A percentile compares a stretch with the other conserved stretches of the same genome.
Conservation (phyloP, 345 rosid species). For the Mangifera indica region DNA sequence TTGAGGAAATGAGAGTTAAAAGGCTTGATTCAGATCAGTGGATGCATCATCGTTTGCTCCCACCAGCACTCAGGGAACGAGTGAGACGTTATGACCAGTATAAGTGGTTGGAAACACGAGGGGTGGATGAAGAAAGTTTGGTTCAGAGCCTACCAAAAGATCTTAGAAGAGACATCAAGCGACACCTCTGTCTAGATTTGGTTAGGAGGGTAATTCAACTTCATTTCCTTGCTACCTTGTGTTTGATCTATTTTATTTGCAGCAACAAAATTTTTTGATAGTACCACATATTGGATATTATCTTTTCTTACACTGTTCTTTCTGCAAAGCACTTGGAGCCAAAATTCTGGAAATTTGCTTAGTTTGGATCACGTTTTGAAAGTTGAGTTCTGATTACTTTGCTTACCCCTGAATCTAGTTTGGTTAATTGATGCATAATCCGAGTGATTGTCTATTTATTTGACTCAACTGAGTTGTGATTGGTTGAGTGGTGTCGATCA, state of each 20-base stretch:
- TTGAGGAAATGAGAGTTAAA: slow-evolving; percentile 96
- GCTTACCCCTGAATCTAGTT: background rate
- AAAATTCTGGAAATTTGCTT: background rate
- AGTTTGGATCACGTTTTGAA: background rate
- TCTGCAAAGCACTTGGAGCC: background rate
- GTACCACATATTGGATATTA: background rate
- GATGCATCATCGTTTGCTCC: slow-evolving; percentile 99
- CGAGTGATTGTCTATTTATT: background rate
- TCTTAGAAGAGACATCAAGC: slow-evolving; percentile 89
- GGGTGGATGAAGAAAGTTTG: slow-evolving; percentile 86
- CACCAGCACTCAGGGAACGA: slow-evolving; percentile 75
- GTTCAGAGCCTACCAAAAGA: slow-evolving; percentile 94
- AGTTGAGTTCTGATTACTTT: background rate
- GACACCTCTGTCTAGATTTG: slow-evolving; percentile 90
- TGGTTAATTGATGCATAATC: background rate
- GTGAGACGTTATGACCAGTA: slow-evolving; percentile 94
- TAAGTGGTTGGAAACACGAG: slow-evolving; percentile 95
- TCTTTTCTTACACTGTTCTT: background rate
- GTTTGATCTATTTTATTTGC: background rate
- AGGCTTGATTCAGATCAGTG: slow-evolving; percentile 98
- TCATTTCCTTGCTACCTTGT: background rate
- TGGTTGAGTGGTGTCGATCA: background rate
- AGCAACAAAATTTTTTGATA: background rate
- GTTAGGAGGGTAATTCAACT: slow-evolving; percentile 73
- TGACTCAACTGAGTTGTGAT: background rate